phyloP scores from a whole-genome alignment of 352 stramenopile species.

The Discostella stelligera region DNA sequence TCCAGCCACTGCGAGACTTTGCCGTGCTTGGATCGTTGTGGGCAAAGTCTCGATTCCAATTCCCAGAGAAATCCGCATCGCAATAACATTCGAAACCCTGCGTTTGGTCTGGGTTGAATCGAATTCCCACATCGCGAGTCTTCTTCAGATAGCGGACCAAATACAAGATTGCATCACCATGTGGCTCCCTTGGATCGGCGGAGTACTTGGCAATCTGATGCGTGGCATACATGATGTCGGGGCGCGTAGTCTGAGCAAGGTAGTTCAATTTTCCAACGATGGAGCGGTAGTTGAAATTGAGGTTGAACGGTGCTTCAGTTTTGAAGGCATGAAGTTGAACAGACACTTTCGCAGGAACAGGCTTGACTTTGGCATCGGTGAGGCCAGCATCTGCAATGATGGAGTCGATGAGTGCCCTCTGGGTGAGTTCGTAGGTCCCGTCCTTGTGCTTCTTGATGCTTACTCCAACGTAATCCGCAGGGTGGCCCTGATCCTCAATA shows the following conservation, averaged over 20 bases:
- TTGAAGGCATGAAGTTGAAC: constrained; percentile 14
- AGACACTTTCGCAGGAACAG: not conserved
- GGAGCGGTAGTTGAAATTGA: constrained; percentile 37
- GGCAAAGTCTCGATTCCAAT: too few relatives aligned
- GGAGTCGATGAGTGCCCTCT: too few relatives aligned
- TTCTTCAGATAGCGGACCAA: not conserved
- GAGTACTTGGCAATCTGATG: too few relatives aligned
- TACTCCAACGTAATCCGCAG: too few relatives aligned
- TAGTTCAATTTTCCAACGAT: constrained; percentile 41
- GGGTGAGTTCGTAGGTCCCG: too few relatives aligned
- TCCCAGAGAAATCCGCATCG: not conserved
- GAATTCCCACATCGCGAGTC: not conserved
- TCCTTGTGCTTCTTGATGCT: too few relatives aligned
- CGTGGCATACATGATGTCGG: too few relatives aligned
- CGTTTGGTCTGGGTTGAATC: not conserved
- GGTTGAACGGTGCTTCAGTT: not conserved
- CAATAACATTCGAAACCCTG: not conserved
- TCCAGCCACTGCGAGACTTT: too few relatives aligned
- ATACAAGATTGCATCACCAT: constrained; percentile 2
- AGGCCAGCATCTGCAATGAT: constrained; percentile 21
- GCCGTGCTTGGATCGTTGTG: constrained; percentile 1
- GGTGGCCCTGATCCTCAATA: too few relatives aligned
- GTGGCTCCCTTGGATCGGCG: too few relatives aligned
- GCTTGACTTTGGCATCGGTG: constrained; percentile 14
- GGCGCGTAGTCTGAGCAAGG: too few relatives aligned